Evolutionary conservation across 495 filamentous ascomycete genomes (phyloP).

Genomic region (Aspergillus bertholletiae): DNA sequence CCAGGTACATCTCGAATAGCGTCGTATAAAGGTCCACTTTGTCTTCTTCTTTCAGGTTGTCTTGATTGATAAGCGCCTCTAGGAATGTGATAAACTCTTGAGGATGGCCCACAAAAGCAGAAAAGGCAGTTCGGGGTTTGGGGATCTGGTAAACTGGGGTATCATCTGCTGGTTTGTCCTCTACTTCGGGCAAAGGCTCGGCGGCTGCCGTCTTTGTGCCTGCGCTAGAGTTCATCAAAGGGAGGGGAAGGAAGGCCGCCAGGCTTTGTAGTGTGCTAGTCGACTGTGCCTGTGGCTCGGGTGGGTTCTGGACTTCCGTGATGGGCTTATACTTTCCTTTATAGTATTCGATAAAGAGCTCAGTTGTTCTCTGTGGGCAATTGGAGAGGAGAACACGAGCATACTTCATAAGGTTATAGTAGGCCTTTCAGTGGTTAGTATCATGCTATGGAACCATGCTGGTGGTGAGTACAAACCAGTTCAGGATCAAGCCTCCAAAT

Average conservation of each 20-base stretch:
- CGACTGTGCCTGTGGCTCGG: constrained; percentile 51
- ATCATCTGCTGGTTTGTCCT: constrained; percentile 22
- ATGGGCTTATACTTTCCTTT: constrained; percentile 77
- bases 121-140: constrained; percentile 87
- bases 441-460: background rate
- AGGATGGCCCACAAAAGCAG: constrained; percentile 91
- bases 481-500: constrained; percentile 87
- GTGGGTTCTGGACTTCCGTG: constrained; percentile 54
- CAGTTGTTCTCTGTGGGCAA: constrained; percentile 73
- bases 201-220: constrained; percentile 34
- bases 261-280: constrained; percentile 77
- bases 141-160: constrained; percentile 49
- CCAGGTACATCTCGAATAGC: constrained; percentile 95
- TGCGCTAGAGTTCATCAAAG: constrained; percentile 70
- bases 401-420: constrained; percentile 91
- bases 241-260: constrained; percentile 75
- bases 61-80: constrained; percentile 72
- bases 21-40: constrained; percentile 89
- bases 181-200: constrained; percentile 24
- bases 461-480: constrained; percentile 47
- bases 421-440: constrained; percentile 55
- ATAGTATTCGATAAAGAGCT: constrained; percentile 90
- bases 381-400: constrained; percentile 84
- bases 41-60: constrained; percentile 64
- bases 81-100: constrained; percentile 87